A percentile compares a stretch with the other conserved stretches of the same genome.
These are phyloP conservation scores for Puccinia sorghi DNA, from an alignment of 1,284 basidiomycete genomes.

Conservation along the genomic window DNA sequence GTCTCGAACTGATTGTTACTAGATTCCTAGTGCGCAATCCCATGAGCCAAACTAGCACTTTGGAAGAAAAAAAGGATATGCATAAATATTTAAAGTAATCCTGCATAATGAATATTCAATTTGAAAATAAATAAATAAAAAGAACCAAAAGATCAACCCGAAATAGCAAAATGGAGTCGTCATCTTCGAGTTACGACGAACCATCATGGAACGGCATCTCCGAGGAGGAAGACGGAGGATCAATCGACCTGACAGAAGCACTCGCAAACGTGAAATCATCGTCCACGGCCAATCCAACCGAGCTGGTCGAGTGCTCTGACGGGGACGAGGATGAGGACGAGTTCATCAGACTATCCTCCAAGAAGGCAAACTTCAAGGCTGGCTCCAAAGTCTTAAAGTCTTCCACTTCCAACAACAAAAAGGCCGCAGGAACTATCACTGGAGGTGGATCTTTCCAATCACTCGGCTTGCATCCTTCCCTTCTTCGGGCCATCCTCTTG, in stretches of 20 bases:
- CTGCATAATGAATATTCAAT: no score
- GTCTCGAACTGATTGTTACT: no score
- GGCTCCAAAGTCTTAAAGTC: constrained; percentile 25
- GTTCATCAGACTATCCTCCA: constrained; percentile 29
- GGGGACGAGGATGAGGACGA: constrained; percentile 34
- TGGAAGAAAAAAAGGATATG: no score
- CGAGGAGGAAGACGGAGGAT: not conserved
- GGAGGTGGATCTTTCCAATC: constrained; percentile 57
- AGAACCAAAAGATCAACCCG: not conserved
- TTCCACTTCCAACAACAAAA: constrained; percentile 1
- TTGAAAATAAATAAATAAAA: not conserved
- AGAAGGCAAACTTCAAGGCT: constrained; percentile 42
- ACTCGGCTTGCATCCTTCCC: constrained; percentile 75
- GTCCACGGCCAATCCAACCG: not conserved
- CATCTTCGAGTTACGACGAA: not conserved
- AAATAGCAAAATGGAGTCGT: not conserved
- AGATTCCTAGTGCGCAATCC: no score
- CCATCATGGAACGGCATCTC: not conserved
- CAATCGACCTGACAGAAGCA: constrained; percentile 12
- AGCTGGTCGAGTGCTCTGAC: not conserved
- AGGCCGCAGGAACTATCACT: constrained; percentile 48
- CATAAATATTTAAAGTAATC: no score
- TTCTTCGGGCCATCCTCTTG: constrained; percentile 82
- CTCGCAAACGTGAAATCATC: not conserved
- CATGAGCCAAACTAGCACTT: no score